Base-by-base conservation (phyloP, 495 filamentous ascomycete genomes). In the Achaetomiella virescens region DNA sequence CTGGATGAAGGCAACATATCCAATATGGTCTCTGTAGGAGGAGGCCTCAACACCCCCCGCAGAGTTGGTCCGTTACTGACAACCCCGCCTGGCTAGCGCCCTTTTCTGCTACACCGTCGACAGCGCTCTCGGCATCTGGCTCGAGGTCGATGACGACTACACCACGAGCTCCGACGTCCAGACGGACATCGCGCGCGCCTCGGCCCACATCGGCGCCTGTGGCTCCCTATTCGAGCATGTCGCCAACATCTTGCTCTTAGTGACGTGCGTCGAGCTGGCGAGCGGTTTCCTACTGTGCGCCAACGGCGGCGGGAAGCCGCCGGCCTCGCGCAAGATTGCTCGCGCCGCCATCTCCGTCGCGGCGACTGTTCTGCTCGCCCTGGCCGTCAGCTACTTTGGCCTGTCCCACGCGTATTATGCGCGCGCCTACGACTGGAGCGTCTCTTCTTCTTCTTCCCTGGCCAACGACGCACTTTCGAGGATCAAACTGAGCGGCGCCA, bases 1-100 rank as follows among this genome's bases (percentile, higher is more conserved):
- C 14, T 68, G 64, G 63, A 22, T 64, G 17, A 66, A 66, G 40
- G 49, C 43, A 3, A 40, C 53, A 25, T 62, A 33, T 44, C 54
- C 61, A 2, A n/a, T 66, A 14, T 59, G 54, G 55, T 48, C 59
- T 10, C 0, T 59, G 63, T 68, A 57, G 55, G 63, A 24, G 6
- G 3, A 7, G 9, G 14, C 21, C 35, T 8, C 17, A 6, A 10
- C 12, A 18, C 5, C 22, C 47, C 18, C 3, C 8, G n/a, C 15
- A 17, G 11, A 46, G n/a, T n/a, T n/a, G n/a, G n/a, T n/a, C n/a
- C n/a, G n/a, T n/a, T n/a, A 33, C 49, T 57, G 21, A 58, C 54
- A 38, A 11, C 15, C 5, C 14, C n/a, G 14, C 27, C 22, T 17
- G 17, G 1, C 4, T 22, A 55, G 59, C n/a, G 9, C 31, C 15